These are phyloP conservation scores for Picea abies DNA, from an alignment of 83 land plant genomes.

Conservation along the genomic window DNA sequence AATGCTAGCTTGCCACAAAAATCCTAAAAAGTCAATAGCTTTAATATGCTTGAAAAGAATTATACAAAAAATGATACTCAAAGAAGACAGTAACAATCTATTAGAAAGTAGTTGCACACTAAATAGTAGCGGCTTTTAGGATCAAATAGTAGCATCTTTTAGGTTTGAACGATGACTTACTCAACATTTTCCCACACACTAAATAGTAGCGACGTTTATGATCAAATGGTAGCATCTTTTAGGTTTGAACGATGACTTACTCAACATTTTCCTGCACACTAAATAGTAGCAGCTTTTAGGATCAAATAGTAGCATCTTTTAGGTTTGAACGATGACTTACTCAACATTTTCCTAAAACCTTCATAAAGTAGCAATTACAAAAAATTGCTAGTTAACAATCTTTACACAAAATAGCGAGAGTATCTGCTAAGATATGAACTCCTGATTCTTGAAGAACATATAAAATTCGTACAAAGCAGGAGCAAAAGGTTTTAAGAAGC, in stretches of 20 bases:
- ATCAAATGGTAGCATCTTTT: too few relatives aligned
- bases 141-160: too few relatives aligned
- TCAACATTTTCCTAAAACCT: background rate
- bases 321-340: background rate
- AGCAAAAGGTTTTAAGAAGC: background rate
- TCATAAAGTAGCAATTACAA: background rate
- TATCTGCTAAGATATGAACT: background rate
- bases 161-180: too few relatives aligned
- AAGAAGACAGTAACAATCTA: background rate
- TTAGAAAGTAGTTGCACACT: background rate
- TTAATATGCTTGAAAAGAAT: background rate
- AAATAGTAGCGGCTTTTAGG: too few relatives aligned
- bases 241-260: too few relatives aligned
- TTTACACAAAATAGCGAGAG: background rate
- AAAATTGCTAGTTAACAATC: background rate
- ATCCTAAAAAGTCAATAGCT: background rate
- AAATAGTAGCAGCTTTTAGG: too few relatives aligned
- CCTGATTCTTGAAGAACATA: background rate
- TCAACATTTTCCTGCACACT: too few relatives aligned
- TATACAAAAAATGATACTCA: background rate
- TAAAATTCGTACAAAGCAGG: background rate
- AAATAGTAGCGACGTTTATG: too few relatives aligned
- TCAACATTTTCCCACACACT: too few relatives aligned
- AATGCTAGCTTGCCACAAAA: slow-evolving; percentile 63
- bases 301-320: too few relatives aligned